Conservation (phyloP, 164 flowering plant species). For the Magnolia sinica region DNA sequence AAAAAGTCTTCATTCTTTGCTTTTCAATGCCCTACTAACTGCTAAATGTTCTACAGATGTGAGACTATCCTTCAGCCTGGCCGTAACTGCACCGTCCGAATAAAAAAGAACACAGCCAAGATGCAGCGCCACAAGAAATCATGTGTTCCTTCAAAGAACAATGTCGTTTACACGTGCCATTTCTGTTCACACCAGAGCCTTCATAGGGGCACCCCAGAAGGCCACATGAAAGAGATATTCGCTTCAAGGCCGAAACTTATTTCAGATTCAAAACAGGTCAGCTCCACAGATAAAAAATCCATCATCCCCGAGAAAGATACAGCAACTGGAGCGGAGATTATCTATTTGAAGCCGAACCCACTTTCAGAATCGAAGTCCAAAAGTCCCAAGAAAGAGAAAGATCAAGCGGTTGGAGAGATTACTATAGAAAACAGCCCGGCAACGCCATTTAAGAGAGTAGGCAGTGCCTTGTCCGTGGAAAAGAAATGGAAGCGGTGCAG, state of each 20-base stretch:
- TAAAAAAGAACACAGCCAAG: conserved; percentile 51
- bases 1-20: background rate
- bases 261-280: background rate
- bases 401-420: conserved; percentile 9
- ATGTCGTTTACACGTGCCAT: conserved; percentile 62
- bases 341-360: conserved; percentile 10
- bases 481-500: conserved; percentile 18
- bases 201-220: conserved; percentile 66
- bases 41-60: conserved; percentile 46
- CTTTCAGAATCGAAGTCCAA: conserved; percentile 2
- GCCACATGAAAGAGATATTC: conserved; percentile 50
- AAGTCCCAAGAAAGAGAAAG: background rate
- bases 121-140: conserved; percentile 26
- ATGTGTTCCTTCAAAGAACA: conserved; percentile 36
- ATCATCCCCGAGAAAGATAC: conserved; percentile 9
- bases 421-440: conserved; percentile 20
- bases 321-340: background rate
- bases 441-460: conserved; percentile 29
- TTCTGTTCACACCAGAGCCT: conserved; percentile 62
- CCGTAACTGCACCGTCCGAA: conserved; percentile 60
- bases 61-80: conserved; percentile 80
- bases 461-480: conserved; percentile 30
- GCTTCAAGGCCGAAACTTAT: conserved; percentile 26
- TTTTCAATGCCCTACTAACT: background rate
- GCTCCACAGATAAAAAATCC: background rate